Evolutionary conservation across 1,284 basidiomycete genomes (phyloP).

Genomic region (Tilletia setariae): DNA sequence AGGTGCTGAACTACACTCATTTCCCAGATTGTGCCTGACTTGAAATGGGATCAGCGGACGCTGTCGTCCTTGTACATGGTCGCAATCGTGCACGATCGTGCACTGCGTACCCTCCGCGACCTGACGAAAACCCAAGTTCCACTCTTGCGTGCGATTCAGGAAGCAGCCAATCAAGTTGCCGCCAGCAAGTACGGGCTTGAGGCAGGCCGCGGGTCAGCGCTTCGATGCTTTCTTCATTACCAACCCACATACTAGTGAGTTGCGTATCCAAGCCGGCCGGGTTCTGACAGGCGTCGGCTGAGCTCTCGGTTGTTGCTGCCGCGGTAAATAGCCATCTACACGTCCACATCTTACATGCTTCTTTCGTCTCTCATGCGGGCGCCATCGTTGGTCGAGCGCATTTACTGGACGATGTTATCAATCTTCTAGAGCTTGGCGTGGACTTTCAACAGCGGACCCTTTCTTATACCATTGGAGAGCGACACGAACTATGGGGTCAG

Average conservation of each 20-base stretch:
- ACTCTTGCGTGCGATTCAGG: conserved; percentile 68
- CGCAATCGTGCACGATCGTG: conserved; percentile 51
- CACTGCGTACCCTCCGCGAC: conserved; percentile 54
- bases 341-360: conserved; percentile 76
- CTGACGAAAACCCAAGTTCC: conserved; percentile 65
- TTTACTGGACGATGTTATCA: conserved; percentile 83
- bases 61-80: conserved; percentile 59
- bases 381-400: conserved; percentile 81
- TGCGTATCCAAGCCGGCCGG: too few relatives aligned
- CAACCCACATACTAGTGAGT: conserved; percentile 90
- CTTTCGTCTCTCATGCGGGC: conserved; percentile 43
- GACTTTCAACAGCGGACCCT: conserved; percentile 69
- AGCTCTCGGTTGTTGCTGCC: too few relatives aligned
- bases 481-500: conserved; percentile 60
- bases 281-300: too few relatives aligned
- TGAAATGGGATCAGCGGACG: conserved; percentile 70
- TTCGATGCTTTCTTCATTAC: conserved; percentile 87
- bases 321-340: conserved; percentile 80
- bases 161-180: conserved; percentile 62
- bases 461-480: conserved; percentile 75
- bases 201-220: conserved; percentile 17
- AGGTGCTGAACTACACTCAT: too few relatives aligned
- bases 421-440: conserved; percentile 63
- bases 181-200: conserved; percentile 66
- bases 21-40: conserved; percentile 45